Conservation (phyloP, 441 rosid species). For the Jatropha multifida region DNA sequence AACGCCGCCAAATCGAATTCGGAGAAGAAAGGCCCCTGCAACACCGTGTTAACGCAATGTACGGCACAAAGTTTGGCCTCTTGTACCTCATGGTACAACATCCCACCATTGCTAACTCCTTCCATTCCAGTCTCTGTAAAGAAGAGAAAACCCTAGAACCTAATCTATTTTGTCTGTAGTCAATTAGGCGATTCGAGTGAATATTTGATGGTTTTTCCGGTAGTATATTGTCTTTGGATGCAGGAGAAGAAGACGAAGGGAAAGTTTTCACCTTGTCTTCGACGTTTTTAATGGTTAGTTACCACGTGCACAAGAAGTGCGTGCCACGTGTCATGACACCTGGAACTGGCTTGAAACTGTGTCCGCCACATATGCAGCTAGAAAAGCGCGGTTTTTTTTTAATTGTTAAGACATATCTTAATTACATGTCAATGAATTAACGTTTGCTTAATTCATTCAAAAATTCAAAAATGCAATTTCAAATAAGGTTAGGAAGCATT, state of each 20-base stretch:
- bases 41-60: slow-evolving; percentile 95
- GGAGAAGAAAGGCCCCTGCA: slow-evolving; percentile 96
- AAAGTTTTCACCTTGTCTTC: too few species aligned
- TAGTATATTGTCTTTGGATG: not conserved
- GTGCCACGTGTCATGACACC: not conserved
- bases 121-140: slow-evolving; percentile 44
- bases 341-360: not conserved
- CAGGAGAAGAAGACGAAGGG: not conserved
- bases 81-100: slow-evolving; percentile 97
- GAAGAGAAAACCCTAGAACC: slow-evolving; percentile 22
- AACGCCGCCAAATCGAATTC: slow-evolving; percentile 93
- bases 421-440: too few species aligned
- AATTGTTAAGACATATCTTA: too few species aligned
- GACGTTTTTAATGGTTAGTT: too few species aligned
- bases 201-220: not conserved
- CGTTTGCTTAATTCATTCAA: too few species aligned
- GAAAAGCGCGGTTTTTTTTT: not conserved
- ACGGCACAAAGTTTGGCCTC: slow-evolving; percentile 96
- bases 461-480: too few species aligned
- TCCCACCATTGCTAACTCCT: slow-evolving; percentile 82
- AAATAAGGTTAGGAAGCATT: too few species aligned
- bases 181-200: not conserved
- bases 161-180: not conserved
- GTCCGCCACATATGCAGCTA: too few species aligned
- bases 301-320: not conserved